A percentile compares a stretch with the other conserved stretches of the same genome.
Conservation (phyloP, 768 basidiomycete species). For the Hebeloma cylindrosporum region DNA sequence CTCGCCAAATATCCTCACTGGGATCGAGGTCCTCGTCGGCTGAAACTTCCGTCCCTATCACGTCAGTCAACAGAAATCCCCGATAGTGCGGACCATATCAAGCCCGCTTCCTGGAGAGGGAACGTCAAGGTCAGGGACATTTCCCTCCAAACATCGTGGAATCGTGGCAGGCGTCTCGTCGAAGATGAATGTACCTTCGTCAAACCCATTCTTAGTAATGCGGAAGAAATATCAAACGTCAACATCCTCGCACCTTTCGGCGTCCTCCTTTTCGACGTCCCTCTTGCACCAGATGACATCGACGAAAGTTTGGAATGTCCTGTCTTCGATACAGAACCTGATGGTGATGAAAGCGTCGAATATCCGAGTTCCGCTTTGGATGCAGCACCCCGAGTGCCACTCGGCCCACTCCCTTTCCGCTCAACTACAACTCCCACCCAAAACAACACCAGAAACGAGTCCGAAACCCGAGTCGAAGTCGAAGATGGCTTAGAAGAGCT, state of each 20-base stretch:
- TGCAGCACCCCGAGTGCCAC: too few species aligned
- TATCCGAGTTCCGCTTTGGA: too few species aligned
- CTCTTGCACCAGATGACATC: conserved; percentile 7
- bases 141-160: conserved; percentile 29
- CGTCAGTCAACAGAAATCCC: too few species aligned
- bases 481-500: conserved; percentile 1
- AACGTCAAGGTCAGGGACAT: conserved; percentile 24
- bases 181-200: conserved; percentile 12
- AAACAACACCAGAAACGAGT: background rate
- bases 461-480: conserved; percentile 1
- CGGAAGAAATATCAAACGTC: background rate
- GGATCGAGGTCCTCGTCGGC: conserved; percentile 29
- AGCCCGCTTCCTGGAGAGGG: conserved; percentile 30
- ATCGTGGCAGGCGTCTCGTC: conserved; percentile 18
- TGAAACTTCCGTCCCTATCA: conserved; percentile 24
- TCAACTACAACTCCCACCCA: background rate
- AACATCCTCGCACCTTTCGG: conserved; percentile 12
- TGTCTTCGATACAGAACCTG: too few species aligned
- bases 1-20: too few species aligned
- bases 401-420: too few species aligned
- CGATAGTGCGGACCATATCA: conserved; percentile 28
- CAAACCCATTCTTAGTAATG: conserved; percentile 3
- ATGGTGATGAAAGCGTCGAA: too few species aligned
- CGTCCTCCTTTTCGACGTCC: conserved; percentile 5
- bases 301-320: conserved; percentile 14